Base-by-base conservation (phyloP, 75 land plant genomes). In the Sequoia sempervirens region DNA sequence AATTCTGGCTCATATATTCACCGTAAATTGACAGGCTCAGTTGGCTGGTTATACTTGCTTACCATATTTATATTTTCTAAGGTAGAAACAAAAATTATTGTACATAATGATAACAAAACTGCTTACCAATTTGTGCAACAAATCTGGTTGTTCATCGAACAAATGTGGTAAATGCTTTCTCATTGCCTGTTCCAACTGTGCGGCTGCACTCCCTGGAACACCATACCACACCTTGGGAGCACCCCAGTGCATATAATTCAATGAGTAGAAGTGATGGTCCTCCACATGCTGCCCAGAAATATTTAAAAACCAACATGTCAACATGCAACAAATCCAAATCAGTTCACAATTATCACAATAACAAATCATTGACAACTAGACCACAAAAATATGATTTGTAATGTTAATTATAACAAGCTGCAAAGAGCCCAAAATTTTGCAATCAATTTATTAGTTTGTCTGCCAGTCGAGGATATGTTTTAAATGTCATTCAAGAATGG, bases 161-260 rank as follows among this genome's bases (percentile, higher is more conserved):
- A 96, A 86, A 40, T 91, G 87, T 52, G 93, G 93, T 37, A 91
- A 38, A 43, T 86, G 89, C 81, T 91, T 96, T 87, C 90, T 93
- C 93, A 93, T 87, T 82, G 89, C 90, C 41, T 82, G 88, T 82
- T 94, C 95, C 82, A 96, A 85, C 85, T 92, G 90, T 18, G 53
- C 47, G 47, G 90, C 90, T 58, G 88, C 89, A 86, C 69, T 90
- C 74, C 91, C 93, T 15, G 99, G 95, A 37, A 97, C 90, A 74
- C 95, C 93, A 90, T 94, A 96, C 98, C 99, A 97, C 14, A 97
- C 54, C 88, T 92, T 96, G 54, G 99, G 98, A 83, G 94, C 89
- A 85, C 99, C 99, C 91, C 89, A 89, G 83, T 97, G 99, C 95
- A 94, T 85, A 85, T 94, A 97, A 68, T 89, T 93, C 87, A 97